Percentiles rank a stretch among this genome's conserved stretches.
Evolutionary conservation across 2,329 filamentous ascomycete species (phyloP).

Genomic region (Leptographium galeiforme): DNA sequence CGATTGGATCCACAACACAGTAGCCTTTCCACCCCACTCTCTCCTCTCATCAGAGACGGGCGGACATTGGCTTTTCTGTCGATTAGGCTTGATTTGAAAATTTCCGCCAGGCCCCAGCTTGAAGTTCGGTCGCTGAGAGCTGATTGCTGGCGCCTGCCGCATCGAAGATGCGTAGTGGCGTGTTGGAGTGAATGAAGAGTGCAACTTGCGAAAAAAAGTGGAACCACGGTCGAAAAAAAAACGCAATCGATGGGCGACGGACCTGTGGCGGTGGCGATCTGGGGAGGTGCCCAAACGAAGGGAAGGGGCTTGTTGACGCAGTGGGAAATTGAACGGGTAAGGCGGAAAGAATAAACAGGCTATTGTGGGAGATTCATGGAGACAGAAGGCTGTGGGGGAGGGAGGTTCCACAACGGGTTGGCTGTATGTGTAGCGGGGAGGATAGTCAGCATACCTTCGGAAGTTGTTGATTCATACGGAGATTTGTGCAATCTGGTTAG

Average conservation of each 20-base stretch:
- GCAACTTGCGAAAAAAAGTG: background rate
- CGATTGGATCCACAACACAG: conserved; percentile 2
- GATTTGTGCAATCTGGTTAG: conserved; percentile 5
- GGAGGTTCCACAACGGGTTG: conserved; percentile 8
- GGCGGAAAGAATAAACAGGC: background rate
- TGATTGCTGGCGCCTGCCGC: background rate
- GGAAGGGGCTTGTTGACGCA: background rate
- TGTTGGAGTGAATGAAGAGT: background rate
- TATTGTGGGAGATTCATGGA: background rate
- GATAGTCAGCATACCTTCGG: conserved; percentile 23
- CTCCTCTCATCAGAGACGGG: conserved; percentile 5
- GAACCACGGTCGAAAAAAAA: background rate
- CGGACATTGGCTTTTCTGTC: conserved; percentile 3
- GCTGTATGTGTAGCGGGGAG: conserved; percentile 7
- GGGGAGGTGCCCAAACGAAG: background rate
- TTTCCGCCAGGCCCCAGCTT: conserved; percentile 3
- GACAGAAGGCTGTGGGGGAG: conserved; percentile 1
- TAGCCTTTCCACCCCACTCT: conserved; percentile 4
- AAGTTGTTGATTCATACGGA: conserved; percentile 32
- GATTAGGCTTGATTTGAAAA: background rate
- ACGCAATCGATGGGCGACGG: background rate
- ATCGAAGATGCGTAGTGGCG: background rate
- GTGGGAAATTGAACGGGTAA: background rate
- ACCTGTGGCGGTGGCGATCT: background rate
- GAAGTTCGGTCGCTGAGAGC: background rate